Evolutionary conservation across 2,329 filamentous ascomycete species (phyloP).

Genomic region (Penicillium psychrosexuale): DNA sequence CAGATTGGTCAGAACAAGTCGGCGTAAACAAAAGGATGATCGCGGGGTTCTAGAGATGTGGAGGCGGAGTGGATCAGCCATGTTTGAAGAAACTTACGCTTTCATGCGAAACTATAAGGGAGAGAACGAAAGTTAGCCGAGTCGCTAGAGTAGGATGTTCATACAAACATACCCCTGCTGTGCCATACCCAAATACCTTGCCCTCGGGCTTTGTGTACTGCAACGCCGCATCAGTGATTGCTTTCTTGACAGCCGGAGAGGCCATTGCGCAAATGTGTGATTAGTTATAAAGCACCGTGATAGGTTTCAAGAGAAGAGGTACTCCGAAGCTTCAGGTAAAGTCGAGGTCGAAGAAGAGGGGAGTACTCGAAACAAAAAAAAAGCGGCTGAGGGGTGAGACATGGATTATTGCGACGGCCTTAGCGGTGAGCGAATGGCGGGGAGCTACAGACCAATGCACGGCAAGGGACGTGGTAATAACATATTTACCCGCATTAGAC

Average conservation of each 20-base stretch:
- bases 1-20: conserved; percentile 29
- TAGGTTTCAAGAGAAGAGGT: background rate
- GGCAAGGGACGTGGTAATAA: conserved; percentile 17
- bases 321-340: background rate
- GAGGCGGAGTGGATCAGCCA: conserved; percentile 29
- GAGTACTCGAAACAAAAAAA: conserved; percentile 20
- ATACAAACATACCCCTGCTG: conserved; percentile 54
- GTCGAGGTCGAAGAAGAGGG: conserved; percentile 2
- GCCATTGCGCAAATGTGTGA: conserved; percentile 35
- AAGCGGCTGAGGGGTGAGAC: conserved; percentile 24
- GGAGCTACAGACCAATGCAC: conserved; percentile 5
- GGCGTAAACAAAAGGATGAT: conserved; percentile 31
- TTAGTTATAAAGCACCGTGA: background rate
- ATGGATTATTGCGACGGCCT: conserved; percentile 26
- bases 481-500: background rate
- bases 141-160: background rate
- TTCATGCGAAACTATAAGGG: conserved; percentile 63
- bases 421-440: conserved; percentile 24
- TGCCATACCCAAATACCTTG: conserved; percentile 57
- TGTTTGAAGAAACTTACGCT: conserved; percentile 51
- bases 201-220: conserved; percentile 51
- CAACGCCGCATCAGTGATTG: conserved; percentile 47
- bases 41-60: conserved; percentile 28
- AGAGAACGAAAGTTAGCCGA: conserved; percentile 18
- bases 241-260: conserved; percentile 42